Conservation (phyloP, 202 grass and related monocot genomes). For the Panicum hallii region DNA sequence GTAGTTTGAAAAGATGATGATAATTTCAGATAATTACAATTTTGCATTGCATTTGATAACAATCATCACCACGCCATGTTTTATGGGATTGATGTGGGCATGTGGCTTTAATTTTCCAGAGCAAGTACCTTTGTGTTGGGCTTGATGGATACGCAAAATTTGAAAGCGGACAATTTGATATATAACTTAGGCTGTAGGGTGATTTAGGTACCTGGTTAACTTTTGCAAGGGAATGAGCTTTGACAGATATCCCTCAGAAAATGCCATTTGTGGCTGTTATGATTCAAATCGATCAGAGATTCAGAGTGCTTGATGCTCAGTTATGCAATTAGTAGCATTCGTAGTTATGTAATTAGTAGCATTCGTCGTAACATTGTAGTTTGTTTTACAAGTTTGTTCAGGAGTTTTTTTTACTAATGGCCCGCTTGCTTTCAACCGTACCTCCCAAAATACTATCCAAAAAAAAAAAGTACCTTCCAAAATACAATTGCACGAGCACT, state of each 20-base stretch:
- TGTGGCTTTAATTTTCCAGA: background rate
- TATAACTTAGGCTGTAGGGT: background rate
- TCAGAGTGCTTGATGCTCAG: conserved; percentile 6
- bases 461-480: background rate
- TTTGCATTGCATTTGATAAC: conserved; percentile 1
- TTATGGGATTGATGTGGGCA: background rate
- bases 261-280: background rate
- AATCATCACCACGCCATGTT: background rate
- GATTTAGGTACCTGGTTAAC: conserved; percentile 30
- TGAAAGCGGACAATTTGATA: conserved; percentile 4
- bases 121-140: background rate
- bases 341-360: background rate
- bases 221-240: background rate
- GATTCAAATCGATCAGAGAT: background rate
- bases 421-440: background rate
- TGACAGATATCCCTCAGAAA: background rate
- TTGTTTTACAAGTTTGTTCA: background rate
- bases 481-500: background rate
- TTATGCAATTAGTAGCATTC: background rate
- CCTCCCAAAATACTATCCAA: too few species aligned
- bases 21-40: conserved; percentile 2
- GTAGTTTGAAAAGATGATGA: conserved; percentile 35
- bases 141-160: background rate
- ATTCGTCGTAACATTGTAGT: background rate
- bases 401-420: too few species aligned